Conservation (phyloP, 805 yeast genomes). For the Cyberlindnera mississippiensis region DNA sequence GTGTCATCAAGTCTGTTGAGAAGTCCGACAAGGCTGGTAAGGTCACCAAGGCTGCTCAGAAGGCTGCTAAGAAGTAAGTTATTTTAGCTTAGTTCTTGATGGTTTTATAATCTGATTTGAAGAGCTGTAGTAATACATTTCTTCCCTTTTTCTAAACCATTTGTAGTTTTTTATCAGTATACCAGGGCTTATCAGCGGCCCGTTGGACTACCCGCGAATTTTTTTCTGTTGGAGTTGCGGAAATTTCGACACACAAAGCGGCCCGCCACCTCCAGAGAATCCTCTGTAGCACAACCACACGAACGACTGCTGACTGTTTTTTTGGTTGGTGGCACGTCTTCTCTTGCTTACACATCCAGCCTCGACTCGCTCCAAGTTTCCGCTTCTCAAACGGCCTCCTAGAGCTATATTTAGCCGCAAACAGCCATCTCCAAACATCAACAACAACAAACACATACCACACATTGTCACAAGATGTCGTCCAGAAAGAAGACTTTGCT, state of each 20-base stretch:
- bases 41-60: slow-evolving; percentile 90
- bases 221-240: background rate
- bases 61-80: slow-evolving; percentile 28
- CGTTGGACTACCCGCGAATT: too few species aligned
- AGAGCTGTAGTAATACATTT: background rate
- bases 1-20: slow-evolving; percentile 79
- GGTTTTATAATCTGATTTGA: slow-evolving; percentile 1
- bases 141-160: background rate
- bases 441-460: background rate
- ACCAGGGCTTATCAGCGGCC: too few species aligned
- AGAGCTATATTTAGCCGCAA: too few species aligned
- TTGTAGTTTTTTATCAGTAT: background rate
- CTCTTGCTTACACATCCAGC: too few species aligned
- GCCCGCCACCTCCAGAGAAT: slow-evolving; percentile 1
- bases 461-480: slow-evolving; percentile 20
- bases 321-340: too few species aligned
- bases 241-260: background rate
- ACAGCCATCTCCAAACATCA: background rate
- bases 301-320: too few species aligned
- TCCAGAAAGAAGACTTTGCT: slow-evolving; percentile 68
- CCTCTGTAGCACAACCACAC: too few species aligned
- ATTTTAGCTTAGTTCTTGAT: background rate
- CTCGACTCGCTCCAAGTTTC: background rate
- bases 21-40: slow-evolving; percentile 86
- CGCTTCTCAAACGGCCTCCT: too few species aligned